phyloP scores from a whole-genome alignment of 1,284 basidiomycete genomes.

The Pholiota adiposa region DNA sequence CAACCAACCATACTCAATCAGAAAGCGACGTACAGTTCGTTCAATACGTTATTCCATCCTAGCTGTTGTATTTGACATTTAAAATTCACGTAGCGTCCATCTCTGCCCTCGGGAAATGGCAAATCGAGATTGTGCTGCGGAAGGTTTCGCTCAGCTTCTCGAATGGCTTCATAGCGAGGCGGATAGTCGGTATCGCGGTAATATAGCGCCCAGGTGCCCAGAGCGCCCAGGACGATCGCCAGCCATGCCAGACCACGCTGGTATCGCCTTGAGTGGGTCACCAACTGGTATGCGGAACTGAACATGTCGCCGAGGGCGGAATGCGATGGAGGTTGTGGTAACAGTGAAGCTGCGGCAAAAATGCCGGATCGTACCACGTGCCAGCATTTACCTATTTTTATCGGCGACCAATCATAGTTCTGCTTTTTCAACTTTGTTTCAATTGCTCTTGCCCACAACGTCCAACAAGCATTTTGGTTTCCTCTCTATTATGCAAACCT shows the following conservation, averaged over 20 bases:
- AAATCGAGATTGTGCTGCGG: slow-evolving; percentile 48
- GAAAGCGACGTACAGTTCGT: slow-evolving; percentile 41
- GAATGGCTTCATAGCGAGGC: slow-evolving; percentile 38
- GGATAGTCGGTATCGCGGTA: slow-evolving; percentile 24
- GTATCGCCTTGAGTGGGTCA: not conserved
- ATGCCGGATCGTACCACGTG: not conserved
- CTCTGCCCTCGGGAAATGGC: slow-evolving; percentile 45
- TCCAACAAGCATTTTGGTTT: too few species aligned
- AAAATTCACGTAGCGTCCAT: slow-evolving; percentile 50
- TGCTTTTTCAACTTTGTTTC: not conserved
- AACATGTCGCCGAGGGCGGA: not conserved
- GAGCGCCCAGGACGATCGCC: not conserved
- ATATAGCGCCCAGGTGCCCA: not conserved
- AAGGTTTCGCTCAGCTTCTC: slow-evolving; percentile 41
- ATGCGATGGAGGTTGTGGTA: not conserved
- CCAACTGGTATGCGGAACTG: not conserved
- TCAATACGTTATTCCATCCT: slow-evolving; percentile 52
- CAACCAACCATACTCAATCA: not conserved
- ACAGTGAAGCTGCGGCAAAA: not conserved
- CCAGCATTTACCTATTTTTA: not conserved
- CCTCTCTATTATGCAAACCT: too few species aligned
- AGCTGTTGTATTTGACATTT: slow-evolving; percentile 37
- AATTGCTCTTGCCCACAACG: not conserved
- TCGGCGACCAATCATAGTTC: not conserved
- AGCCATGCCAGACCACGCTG: not conserved